Conservation (phyloP, 306 rosid genomes). For the Cucurbita ficifolia region DNA sequence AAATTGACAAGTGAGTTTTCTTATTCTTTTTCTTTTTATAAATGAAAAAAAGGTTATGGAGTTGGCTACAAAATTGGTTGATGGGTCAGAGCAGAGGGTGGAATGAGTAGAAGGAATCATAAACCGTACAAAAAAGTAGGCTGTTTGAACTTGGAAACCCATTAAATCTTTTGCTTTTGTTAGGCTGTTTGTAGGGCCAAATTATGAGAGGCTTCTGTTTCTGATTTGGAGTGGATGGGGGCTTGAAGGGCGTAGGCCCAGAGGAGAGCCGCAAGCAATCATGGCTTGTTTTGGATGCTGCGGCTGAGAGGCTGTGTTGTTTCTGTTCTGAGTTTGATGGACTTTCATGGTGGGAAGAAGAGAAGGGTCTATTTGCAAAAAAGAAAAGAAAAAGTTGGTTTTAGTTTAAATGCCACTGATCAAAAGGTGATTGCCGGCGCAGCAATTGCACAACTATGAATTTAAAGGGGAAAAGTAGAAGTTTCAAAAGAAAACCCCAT, state of each 20-base stretch:
- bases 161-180: background rate
- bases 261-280: constrained; percentile 8
- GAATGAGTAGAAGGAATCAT: constrained; percentile 3
- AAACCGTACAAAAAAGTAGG: background rate
- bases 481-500: background rate
- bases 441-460: background rate
- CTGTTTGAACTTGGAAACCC: background rate
- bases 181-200: constrained; percentile 7
- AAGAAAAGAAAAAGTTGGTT: background rate
- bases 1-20: background rate
- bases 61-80: background rate
- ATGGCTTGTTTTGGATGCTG: background rate
- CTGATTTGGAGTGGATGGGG: background rate
- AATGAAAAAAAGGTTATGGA: no score
- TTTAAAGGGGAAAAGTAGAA: background rate
- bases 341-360: background rate
- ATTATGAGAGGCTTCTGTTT: background rate
- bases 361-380: background rate
- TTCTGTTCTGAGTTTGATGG: background rate
- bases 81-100: background rate
- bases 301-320: background rate
- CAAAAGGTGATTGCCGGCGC: background rate
- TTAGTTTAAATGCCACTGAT: background rate
- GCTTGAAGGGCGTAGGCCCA: background rate
- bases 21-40: background rate